Conservation (phyloP, 768 basidiomycete species). For the Hygrocybe punicea region DNA sequence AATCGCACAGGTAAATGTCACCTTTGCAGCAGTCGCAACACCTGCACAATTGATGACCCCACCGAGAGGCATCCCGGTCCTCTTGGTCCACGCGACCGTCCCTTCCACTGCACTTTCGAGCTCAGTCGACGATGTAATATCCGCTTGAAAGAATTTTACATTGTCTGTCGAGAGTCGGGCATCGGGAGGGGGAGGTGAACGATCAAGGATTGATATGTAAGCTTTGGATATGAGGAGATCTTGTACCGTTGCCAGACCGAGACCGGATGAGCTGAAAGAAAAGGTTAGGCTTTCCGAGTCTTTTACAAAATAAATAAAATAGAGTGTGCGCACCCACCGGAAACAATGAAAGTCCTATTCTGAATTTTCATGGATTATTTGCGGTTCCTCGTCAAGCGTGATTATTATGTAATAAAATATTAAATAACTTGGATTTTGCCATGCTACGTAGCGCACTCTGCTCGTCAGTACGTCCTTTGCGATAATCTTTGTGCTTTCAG, state of each 20-base stretch:
- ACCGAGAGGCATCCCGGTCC: constrained; percentile 45
- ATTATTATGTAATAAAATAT: no score
- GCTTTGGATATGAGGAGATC: constrained; percentile 44
- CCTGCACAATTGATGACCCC: constrained; percentile 62
- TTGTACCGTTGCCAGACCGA: constrained; percentile 52
- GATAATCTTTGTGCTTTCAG: neutral
- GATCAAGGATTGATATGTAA: constrained; percentile 53
- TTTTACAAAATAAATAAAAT: neutral
- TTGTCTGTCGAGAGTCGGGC: constrained; percentile 20
- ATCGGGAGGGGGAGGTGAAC: constrained; percentile 34
- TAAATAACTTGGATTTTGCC: neutral
- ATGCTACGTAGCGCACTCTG: constrained; percentile 49
- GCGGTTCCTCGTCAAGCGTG: no score
- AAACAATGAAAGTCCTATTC: constrained; percentile 53
- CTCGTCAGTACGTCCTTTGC: constrained; percentile 43
- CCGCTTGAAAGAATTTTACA: constrained; percentile 41
- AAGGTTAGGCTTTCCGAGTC: neutral
- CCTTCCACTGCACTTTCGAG: constrained; percentile 39
- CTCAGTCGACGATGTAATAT: constrained; percentile 39
- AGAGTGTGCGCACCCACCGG: constrained; percentile 46
- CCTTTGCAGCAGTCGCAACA: constrained; percentile 40
- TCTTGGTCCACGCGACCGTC: constrained; percentile 40
- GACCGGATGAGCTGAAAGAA: constrained; percentile 48
- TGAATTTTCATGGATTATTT: constrained; percentile 55
- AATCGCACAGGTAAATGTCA: constrained; percentile 7